Evolutionary conservation across 1,139 yeast species (phyloP), one percentile per base, ranked within the genome.

Genomic region (Yamadazyma dendronema): DNA sequence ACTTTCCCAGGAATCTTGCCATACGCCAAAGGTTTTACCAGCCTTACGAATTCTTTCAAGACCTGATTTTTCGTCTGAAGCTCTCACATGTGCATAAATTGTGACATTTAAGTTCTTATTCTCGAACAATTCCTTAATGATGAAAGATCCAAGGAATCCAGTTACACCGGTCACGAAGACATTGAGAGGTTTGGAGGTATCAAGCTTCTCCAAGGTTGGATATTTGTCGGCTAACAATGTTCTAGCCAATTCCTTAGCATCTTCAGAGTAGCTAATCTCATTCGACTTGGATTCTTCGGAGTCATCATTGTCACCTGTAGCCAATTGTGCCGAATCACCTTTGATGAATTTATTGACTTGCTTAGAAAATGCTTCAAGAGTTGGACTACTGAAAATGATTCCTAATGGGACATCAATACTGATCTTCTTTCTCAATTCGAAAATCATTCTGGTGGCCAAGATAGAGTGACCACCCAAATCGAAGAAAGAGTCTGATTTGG

Each of bases 391-490:
- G 74, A 89, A 92, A 44, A 94, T 84, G 10, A 85, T 79, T 2
- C 96, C 96, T 47, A 92, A 71, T 24, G 98, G 97, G 37, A 92
- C 71, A 43, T 88, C 96, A 30, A 89, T 77, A 34, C 79, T 74
- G 42, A 90, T 69, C 49, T 74, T 76, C 67, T 85, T 84, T 59
- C 97, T 79, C 48, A 92, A 76, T 50, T 86, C 92, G 54, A 92
- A 92, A 47, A 92, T 92, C 97, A 94, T 89, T 59, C 95, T 78
- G 0, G 99, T 94, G 9, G 97, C 98, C 48, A 92, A 71, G 51
- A 94, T 90, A 0, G 97, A 90, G 61, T 94, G 98, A 4, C 99
- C 99, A 41, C 99, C 99, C 41, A 94, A 69, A 56, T 94, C 99
- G 54, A 94, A 94, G 77, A 94, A 94, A 3, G 95, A 86, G 57